These are phyloP conservation scores for Cryptococcus sp. DNA, from an alignment of 1,284 basidiomycete genomes.

Conservation along the genomic window DNA sequence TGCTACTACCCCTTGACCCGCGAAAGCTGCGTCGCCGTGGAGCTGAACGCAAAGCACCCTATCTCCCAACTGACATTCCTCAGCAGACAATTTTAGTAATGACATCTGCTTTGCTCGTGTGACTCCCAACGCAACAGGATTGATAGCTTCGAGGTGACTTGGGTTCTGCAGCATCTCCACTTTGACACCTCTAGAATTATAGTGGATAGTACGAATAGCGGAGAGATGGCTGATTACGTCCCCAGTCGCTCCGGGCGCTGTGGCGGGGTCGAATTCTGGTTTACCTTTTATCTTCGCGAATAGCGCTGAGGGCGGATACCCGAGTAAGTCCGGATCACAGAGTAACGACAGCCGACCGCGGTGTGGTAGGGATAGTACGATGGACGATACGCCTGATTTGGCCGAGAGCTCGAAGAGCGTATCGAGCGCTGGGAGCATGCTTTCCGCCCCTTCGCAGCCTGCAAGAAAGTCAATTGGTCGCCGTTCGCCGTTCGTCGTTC, in stretches of 20 bases:
- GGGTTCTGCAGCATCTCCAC: constrained; percentile 83
- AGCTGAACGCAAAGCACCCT: constrained; percentile 83
- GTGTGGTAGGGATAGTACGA: constrained; percentile 66
- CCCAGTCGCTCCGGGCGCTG: constrained; percentile 69
- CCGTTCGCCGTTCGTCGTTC: background rate
- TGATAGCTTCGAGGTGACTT: constrained; percentile 83
- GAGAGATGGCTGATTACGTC: constrained; percentile 85
- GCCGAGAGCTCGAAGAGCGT: constrained; percentile 63
- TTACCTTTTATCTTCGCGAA: constrained; percentile 84
- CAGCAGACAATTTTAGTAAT: constrained; percentile 64
- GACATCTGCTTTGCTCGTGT: constrained; percentile 89
- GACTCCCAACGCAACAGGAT: constrained; percentile 82
- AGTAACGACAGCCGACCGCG: constrained; percentile 84
- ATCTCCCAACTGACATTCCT: constrained; percentile 76
- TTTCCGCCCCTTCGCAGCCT: constrained; percentile 75
- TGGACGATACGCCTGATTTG: constrained; percentile 65
- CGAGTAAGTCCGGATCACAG: constrained; percentile 66
- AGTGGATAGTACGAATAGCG: constrained; percentile 57
- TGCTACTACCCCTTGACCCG: constrained; percentile 87
- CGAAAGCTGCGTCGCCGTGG: constrained; percentile 86
- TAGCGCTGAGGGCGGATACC: constrained; percentile 66
- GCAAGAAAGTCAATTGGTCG: background rate
- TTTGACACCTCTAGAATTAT: constrained; percentile 59
- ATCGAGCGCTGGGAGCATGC: constrained; percentile 82
- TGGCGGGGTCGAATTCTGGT: constrained; percentile 63